Evolutionary conservation across 2,329 filamentous ascomycete species (phyloP).

Genomic region (Paecilomyces niveus): DNA sequence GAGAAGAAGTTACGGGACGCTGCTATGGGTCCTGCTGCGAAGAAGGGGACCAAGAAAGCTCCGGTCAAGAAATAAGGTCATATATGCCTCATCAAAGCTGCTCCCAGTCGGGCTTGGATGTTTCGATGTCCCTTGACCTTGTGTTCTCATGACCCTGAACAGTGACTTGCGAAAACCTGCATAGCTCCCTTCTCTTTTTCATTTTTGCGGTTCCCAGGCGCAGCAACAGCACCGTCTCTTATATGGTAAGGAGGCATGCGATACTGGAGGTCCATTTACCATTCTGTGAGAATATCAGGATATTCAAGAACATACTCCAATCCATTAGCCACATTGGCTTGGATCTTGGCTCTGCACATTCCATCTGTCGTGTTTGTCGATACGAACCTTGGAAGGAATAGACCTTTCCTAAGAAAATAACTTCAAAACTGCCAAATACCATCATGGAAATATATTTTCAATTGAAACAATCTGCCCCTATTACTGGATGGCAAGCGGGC

Average conservation of each 20-base stretch:
- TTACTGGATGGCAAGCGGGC: neutral
- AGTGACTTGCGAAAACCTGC: no score
- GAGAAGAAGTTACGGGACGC: slow-evolving; percentile 35
- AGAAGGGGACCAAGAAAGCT: slow-evolving; percentile 17
- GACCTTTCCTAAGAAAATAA: neutral
- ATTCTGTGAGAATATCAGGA: neutral
- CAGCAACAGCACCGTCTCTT: neutral
- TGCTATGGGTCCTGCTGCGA: slow-evolving; percentile 24
- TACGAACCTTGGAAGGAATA: neutral
- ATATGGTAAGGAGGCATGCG: neutral
- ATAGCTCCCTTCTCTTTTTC: neutral
- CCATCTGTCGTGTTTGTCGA: neutral
- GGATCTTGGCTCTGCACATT: neutral
- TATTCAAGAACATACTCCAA: neutral
- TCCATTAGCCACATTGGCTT: neutral
- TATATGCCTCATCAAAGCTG: neutral
- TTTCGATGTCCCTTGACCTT: no score
- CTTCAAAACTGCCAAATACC: neutral
- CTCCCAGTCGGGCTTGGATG: neutral
- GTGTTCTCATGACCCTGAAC: no score
- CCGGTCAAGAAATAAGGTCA: slow-evolving; percentile 19
- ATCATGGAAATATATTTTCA: neutral
- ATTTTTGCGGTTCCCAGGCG: neutral
- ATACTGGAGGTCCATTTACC: neutral
- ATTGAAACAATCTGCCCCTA: no score